phyloP scores from a whole-genome alignment of 148 eudicot genomes.

The Amaranthus hypochondriacus region DNA sequence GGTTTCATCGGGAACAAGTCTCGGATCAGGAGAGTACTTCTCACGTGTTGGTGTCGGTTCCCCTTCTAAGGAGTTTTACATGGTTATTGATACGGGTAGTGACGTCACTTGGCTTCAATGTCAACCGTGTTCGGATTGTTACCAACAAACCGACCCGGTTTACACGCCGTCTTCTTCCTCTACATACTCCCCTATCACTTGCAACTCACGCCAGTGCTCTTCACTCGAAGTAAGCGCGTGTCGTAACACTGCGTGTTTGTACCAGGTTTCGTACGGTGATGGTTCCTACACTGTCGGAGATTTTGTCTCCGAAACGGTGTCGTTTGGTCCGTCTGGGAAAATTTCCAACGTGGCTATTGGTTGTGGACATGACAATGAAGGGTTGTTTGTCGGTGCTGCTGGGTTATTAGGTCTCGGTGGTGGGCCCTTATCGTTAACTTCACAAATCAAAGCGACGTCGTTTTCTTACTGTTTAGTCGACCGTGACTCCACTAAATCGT shows the following conservation, averaged over 20 bases:
- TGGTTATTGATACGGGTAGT: slow-evolving; percentile 77
- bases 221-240: slow-evolving; percentile 47
- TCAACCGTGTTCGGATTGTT: slow-evolving; percentile 64
- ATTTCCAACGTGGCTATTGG: slow-evolving; percentile 56
- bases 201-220: slow-evolving; percentile 43
- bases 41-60: slow-evolving; percentile 63
- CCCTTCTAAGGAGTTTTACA: slow-evolving; percentile 43
- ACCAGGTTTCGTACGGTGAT: slow-evolving; percentile 84
- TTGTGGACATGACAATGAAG: slow-evolving; percentile 79
- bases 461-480: slow-evolving; percentile 61
- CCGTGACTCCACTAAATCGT: slow-evolving; percentile 43
- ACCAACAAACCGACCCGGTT: slow-evolving; percentile 66
- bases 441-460: slow-evolving; percentile 52
- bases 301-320: slow-evolving; percentile 64
- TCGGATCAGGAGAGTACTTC: slow-evolving; percentile 89
- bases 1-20: slow-evolving; percentile 52
- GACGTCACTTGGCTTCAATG: slow-evolving; percentile 90
- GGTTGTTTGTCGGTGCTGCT: slow-evolving; percentile 60
- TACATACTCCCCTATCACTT: slow-evolving; percentile 38
- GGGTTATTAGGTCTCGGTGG: slow-evolving; percentile 75
- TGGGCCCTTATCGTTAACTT: slow-evolving; percentile 39
- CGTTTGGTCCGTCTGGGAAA: slow-evolving; percentile 49
- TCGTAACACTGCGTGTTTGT: slow-evolving; percentile 35
- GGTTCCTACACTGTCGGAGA: slow-evolving; percentile 77
- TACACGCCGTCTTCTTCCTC: slow-evolving; percentile 49